phyloP scores from a whole-genome alignment of 2,329 filamentous ascomycete genomes.

The Pseudogymnoascus sp. region DNA sequence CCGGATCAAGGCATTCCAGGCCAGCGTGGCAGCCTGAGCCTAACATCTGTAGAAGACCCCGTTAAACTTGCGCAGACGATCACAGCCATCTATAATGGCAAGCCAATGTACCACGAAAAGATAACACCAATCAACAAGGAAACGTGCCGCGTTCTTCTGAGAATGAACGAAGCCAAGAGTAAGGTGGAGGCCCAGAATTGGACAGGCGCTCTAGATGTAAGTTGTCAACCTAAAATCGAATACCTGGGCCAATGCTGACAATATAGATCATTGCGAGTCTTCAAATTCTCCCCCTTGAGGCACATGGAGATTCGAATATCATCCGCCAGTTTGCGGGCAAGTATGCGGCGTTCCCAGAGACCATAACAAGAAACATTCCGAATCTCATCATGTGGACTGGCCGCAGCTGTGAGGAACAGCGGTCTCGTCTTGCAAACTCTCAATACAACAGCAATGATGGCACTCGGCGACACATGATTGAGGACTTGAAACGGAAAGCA shows the following conservation, averaged over 20 bases:
- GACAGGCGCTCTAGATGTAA: constrained; percentile 56
- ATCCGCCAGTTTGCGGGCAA: constrained; percentile 75
- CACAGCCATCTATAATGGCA: constrained; percentile 50
- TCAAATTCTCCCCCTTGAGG: constrained; percentile 71
- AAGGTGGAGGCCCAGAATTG: constrained; percentile 50
- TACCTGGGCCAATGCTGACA: constrained; percentile 19
- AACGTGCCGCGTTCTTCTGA: constrained; percentile 49
- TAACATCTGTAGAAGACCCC: constrained; percentile 61
- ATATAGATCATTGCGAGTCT: constrained; percentile 63
- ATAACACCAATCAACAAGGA: constrained; percentile 51
- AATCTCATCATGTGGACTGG: constrained; percentile 93
- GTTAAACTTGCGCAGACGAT: constrained; percentile 55
- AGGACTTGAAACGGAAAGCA: constrained; percentile 68
- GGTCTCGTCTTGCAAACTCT: constrained; percentile 59
- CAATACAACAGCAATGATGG: constrained; percentile 68
- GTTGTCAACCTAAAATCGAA: constrained; percentile 27
- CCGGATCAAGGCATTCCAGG: constrained; percentile 11
- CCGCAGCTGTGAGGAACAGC: constrained; percentile 71
- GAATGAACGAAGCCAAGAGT: constrained; percentile 52
- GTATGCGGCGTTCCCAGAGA: constrained; percentile 69
- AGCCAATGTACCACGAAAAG: constrained; percentile 51
- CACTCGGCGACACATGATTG: constrained; percentile 54
- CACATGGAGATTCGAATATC: constrained; percentile 62
- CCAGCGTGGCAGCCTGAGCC: constrained; percentile 40
- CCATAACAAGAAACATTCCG: constrained; percentile 82